phyloP scores from a whole-genome alignment of 2,329 filamentous ascomycete species.

The Colletotrichum scovillei region DNA sequence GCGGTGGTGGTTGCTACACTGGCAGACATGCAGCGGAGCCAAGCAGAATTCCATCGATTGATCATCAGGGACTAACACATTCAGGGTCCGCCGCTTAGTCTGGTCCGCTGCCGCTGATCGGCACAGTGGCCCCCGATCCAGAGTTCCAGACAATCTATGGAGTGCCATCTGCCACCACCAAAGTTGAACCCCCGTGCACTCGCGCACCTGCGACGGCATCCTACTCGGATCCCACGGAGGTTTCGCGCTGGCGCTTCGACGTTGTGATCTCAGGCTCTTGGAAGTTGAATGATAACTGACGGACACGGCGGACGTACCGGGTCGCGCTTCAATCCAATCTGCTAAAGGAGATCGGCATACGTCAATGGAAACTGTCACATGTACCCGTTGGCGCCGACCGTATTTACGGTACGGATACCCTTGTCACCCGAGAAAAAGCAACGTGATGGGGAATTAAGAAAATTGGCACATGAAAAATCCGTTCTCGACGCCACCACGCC shows the following conservation, averaged over 20 bases:
- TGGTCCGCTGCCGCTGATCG: conserved; percentile 25
- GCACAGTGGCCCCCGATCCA: conserved; percentile 1
- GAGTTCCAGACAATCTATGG: neutral
- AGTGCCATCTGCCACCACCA: neutral
- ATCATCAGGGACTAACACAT: conserved; percentile 12
- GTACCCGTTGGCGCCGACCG: conserved; percentile 1
- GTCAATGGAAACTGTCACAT: neutral
- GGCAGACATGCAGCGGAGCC: neutral
- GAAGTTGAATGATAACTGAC: neutral
- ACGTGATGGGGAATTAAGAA: neutral
- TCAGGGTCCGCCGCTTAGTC: conserved; percentile 6
- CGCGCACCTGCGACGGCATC: neutral
- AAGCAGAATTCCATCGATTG: neutral
- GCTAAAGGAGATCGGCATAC: conserved; percentile 22
- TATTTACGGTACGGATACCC: conserved; percentile 5
- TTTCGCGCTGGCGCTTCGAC: conserved; percentile 10
- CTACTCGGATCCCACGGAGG: neutral
- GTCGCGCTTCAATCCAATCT: neutral
- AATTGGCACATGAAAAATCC: neutral
- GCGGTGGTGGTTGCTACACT: neutral
- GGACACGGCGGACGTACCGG: neutral
- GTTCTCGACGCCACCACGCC: conserved; percentile 10
- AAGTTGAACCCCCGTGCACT: neutral
- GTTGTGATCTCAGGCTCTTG: neutral
- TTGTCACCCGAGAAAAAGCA: neutral